Percentiles rank a stretch among this genome's conserved stretches.
These are phyloP conservation scores for Phlebiopsis gigantea DNA, from an alignment of 768 basidiomycete genomes.

Conservation along the genomic window DNA sequence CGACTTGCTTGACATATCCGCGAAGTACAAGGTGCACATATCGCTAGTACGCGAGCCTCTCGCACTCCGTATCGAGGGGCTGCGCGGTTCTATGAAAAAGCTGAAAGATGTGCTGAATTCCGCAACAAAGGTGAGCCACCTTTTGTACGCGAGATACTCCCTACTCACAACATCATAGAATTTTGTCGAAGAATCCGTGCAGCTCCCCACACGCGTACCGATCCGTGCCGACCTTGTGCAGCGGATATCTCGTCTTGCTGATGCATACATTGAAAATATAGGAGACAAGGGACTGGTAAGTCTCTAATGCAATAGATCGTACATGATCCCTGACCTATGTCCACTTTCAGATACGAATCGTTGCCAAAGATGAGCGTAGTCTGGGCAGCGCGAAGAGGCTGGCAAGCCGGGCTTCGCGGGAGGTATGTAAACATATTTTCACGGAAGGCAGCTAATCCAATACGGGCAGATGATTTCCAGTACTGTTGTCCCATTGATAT, in stretches of 20 bases:
- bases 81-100: constrained; percentile 44
- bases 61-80: constrained; percentile 53
- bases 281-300: constrained; percentile 42
- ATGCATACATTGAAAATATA: constrained; percentile 55
- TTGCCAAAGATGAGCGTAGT: constrained; percentile 38
- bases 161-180: constrained; percentile 15
- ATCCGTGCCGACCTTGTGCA: constrained; percentile 46
- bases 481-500: constrained; percentile 13
- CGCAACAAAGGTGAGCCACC: constrained; percentile 43
- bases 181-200: constrained; percentile 28
- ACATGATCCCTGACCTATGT: constrained; percentile 1
- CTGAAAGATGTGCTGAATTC: constrained; percentile 40
- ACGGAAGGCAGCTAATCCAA: constrained; percentile 4
- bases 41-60: constrained; percentile 53
- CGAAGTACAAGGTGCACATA: constrained; percentile 55
- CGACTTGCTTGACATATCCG: constrained; percentile 55
- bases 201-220: constrained; percentile 40
- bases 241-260: constrained; percentile 62
- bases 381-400: constrained; percentile 46
- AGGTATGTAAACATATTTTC: constrained; percentile 34
- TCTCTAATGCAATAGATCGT: too few relatives aligned
- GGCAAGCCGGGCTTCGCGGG: constrained; percentile 43
- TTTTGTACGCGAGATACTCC: background rate
- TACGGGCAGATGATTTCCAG: constrained; percentile 3
- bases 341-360: constrained; percentile 46